A percentile compares a stretch with the other conserved stretches of the same genome.
Evolutionary conservation across 257 asterid species (phyloP).

Genomic region (Ilex asprella): DNA sequence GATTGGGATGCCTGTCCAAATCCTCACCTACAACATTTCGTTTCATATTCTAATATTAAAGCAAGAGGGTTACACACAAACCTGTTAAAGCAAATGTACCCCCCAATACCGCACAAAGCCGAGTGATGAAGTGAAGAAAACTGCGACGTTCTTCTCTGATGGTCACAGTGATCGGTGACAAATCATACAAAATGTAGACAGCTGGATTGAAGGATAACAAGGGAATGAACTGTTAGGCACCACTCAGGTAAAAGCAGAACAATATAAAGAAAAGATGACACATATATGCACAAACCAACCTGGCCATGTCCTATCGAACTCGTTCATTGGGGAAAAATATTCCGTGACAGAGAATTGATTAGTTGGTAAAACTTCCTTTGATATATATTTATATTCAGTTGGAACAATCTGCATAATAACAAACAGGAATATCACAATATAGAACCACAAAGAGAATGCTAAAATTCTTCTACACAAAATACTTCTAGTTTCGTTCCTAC

Average conservation of each 20-base stretch:
- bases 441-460: not conserved
- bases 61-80: slow-evolving; percentile 18
- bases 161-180: slow-evolving; percentile 97
- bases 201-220: slow-evolving; percentile 43
- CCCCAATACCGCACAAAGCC: slow-evolving; percentile 95
- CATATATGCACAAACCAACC: slow-evolving; percentile 34
- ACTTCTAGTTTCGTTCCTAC: no score
- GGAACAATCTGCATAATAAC: slow-evolving; percentile 74
- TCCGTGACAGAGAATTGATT: slow-evolving; percentile 95
- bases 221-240: not conserved
- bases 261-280: not conserved
- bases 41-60: slow-evolving; percentile 3
- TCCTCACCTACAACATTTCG: slow-evolving; percentile 7
- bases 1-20: not conserved
- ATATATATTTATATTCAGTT: slow-evolving; percentile 78
- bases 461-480: not conserved
- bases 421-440: slow-evolving; percentile 9
- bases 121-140: slow-evolving; percentile 95
- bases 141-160: slow-evolving; percentile 96
- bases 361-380: slow-evolving; percentile 80
- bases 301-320: slow-evolving; percentile 81
- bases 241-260: not conserved
- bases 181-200: slow-evolving; percentile 86
- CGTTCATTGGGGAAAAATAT: slow-evolving; percentile 80
- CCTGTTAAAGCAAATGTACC: slow-evolving; percentile 99